Evolutionary conservation across 2,329 filamentous ascomycete genomes (phyloP).

Genomic region (Aspergillus pseudotamarii): DNA sequence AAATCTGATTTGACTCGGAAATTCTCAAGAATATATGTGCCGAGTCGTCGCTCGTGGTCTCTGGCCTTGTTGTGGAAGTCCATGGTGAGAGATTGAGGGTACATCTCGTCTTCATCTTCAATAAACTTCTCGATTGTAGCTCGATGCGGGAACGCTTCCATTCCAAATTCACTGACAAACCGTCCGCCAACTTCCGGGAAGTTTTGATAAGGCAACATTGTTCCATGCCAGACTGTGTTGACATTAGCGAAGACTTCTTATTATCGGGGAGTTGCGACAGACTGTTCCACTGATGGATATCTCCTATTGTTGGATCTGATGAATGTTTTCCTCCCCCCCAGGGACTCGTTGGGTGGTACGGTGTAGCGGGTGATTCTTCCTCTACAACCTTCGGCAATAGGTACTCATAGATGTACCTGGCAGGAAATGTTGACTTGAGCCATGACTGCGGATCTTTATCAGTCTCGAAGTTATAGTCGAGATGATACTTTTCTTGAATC

Average conservation of each 20-base stretch:
- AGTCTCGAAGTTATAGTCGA: slow-evolving; percentile 72
- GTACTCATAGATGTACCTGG: slow-evolving; percentile 91
- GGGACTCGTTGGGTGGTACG: slow-evolving; percentile 79
- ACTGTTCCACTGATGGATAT: slow-evolving; percentile 93
- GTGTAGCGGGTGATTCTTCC: slow-evolving; percentile 67
- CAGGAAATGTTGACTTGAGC: slow-evolving; percentile 85
- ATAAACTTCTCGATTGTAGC: slow-evolving; percentile 80
- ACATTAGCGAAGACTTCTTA: slow-evolving; percentile 7
- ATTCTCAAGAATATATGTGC: slow-evolving; percentile 86
- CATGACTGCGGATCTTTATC: slow-evolving; percentile 80
- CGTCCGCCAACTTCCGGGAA: slow-evolving; percentile 83
- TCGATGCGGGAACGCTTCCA: slow-evolving; percentile 85
- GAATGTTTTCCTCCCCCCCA: slow-evolving; percentile 80
- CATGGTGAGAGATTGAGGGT: slow-evolving; percentile 78
- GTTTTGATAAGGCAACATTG: slow-evolving; percentile 70
- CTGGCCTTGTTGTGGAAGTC: slow-evolving; percentile 96
- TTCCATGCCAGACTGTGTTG: slow-evolving; percentile 54
- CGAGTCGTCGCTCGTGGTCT: slow-evolving; percentile 81
- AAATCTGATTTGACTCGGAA: not conserved
- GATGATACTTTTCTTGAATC: slow-evolving; percentile 69
- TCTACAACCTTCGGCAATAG: slow-evolving; percentile 73
- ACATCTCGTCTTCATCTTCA: slow-evolving; percentile 70
- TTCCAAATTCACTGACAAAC: slow-evolving; percentile 92
- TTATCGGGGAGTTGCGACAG: slow-evolving; percentile 16
- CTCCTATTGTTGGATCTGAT: slow-evolving; percentile 76